Evolutionary conservation across 805 yeast species (phyloP).

Genomic region (Ogataea neopini): DNA sequence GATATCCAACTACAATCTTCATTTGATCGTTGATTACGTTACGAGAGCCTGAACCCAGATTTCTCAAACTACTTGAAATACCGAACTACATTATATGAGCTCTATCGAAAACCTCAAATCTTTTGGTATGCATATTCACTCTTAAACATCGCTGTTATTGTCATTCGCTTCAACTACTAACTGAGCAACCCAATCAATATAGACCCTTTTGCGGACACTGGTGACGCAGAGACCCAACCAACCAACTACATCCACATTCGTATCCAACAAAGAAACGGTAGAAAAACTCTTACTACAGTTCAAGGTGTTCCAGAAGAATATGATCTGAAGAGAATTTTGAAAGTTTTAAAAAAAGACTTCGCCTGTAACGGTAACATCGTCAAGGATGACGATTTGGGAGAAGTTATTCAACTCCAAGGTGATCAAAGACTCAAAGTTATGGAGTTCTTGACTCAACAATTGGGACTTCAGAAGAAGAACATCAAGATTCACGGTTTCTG

Average conservation of each 20-base stretch:
- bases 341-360: slow-evolving; percentile 94
- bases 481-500: slow-evolving; percentile 98
- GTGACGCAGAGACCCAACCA: slow-evolving; percentile 97
- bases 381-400: slow-evolving; percentile 94
- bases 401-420: slow-evolving; percentile 97
- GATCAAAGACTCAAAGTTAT: slow-evolving; percentile 96
- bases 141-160: too few relatives aligned
- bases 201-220: slow-evolving; percentile 99
- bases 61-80: too few relatives aligned
- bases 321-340: slow-evolving; percentile 89
- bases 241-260: slow-evolving; percentile 96
- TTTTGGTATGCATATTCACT: slow-evolving; percentile 48
- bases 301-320: slow-evolving; percentile 96
- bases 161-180: neutral
- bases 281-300: slow-evolving; percentile 96
- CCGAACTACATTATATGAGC: slow-evolving; percentile 53
- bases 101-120: slow-evolving; percentile 90
- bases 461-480: slow-evolving; percentile 91
- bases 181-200: neutral
- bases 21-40: too few relatives aligned
- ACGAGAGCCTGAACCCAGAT: too few relatives aligned
- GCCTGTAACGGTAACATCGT: slow-evolving; percentile 99
- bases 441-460: slow-evolving; percentile 85
- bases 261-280: slow-evolving; percentile 99
- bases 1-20: too few relatives aligned